Percentiles rank a stretch among this genome's conserved stretches.
Conservation (phyloP, 2,329 filamentous ascomycete species). For the Harringtonia aguacate region DNA sequence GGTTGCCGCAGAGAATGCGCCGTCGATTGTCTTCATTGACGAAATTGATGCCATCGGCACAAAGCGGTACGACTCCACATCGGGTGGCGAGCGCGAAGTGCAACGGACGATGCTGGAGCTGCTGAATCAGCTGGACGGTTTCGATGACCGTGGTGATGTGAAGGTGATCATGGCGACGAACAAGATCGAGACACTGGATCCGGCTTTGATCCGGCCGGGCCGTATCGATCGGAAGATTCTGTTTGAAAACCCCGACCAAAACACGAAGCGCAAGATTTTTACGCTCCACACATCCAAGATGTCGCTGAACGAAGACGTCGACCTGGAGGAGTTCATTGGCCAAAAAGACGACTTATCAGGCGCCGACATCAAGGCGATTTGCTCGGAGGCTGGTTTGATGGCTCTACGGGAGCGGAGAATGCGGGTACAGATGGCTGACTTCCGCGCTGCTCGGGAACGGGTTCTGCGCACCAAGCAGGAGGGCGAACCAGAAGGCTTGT, state of each 20-base stretch:
- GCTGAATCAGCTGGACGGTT: slow-evolving; percentile 95
- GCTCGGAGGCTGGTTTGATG: slow-evolving; percentile 91
- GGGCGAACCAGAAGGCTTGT: slow-evolving; percentile 95
- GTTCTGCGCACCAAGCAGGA: slow-evolving; percentile 98
- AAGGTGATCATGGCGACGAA: slow-evolving; percentile 99
- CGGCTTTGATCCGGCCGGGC: slow-evolving; percentile 88
- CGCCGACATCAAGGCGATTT: slow-evolving; percentile 98
- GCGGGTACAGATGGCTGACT: slow-evolving; percentile 98
- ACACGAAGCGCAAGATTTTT: slow-evolving; percentile 96
- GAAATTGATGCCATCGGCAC: slow-evolving; percentile 99
- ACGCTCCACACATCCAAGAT: slow-evolving; percentile 97
- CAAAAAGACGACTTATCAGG: slow-evolving; percentile 97
- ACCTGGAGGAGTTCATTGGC: slow-evolving; percentile 94
- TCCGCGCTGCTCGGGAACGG: slow-evolving; percentile 81
- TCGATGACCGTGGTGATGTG: slow-evolving; percentile 96
- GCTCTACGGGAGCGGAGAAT: slow-evolving; percentile 90
- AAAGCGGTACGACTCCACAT: slow-evolving; percentile 96
- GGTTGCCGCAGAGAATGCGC: slow-evolving; percentile 90
- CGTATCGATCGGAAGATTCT: slow-evolving; percentile 97
- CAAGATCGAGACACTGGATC: slow-evolving; percentile 97
- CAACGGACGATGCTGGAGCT: slow-evolving; percentile 98
- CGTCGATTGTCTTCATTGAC: slow-evolving; percentile 97
- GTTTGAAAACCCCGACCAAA: slow-evolving; percentile 62
- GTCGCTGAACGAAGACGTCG: slow-evolving; percentile 92
- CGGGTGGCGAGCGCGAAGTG: slow-evolving; percentile 91